phyloP scores from a whole-genome alignment of 1,139 yeast genomes.

The Kurtzmaniella quercitrusa region DNA sequence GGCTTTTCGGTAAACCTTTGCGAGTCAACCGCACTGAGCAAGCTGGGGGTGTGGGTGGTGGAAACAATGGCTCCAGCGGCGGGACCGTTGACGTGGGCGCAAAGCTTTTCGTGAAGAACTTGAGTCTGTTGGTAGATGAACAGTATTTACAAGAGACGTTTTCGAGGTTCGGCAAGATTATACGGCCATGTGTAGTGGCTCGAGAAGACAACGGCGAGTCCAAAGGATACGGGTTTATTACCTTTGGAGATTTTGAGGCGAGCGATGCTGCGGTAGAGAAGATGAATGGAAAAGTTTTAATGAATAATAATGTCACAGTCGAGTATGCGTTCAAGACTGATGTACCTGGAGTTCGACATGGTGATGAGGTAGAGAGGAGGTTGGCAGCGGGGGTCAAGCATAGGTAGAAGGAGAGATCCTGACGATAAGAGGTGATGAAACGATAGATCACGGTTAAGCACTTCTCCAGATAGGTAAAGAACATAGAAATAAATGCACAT shows the following conservation, averaged over 20 bases:
- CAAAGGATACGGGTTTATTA: conserved; percentile 59
- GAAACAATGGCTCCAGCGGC: conserved; percentile 6
- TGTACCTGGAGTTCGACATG: conserved; percentile 51
- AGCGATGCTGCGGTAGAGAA: conserved; percentile 71
- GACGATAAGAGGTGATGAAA: too few species aligned
- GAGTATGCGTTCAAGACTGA: conserved; percentile 73
- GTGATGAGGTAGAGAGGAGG: conserved; percentile 73
- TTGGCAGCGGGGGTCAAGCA: conserved; percentile 61
- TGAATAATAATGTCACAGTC: conserved; percentile 60
- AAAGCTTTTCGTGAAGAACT: conserved; percentile 65
- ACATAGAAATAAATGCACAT: too few species aligned
- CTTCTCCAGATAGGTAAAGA: too few species aligned
- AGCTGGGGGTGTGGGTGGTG: conserved; percentile 8
- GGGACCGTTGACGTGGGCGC: conserved; percentile 60
- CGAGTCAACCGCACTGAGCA: conserved; percentile 51
- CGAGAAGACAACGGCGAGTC: conserved; percentile 51
- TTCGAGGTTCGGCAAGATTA: conserved; percentile 62
- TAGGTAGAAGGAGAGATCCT: conserved; percentile 10
- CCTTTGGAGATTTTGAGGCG: conserved; percentile 58
- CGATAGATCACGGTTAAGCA: too few species aligned
- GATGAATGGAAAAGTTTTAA: conserved; percentile 64
- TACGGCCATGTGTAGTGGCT: conserved; percentile 48
- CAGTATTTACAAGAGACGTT: conserved; percentile 57
- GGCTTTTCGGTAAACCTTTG: conserved; percentile 61
- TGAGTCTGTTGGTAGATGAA: conserved; percentile 68